Evolutionary conservation across 495 filamentous ascomycete species (phyloP).

Genomic region (Letharia columbiana): DNA sequence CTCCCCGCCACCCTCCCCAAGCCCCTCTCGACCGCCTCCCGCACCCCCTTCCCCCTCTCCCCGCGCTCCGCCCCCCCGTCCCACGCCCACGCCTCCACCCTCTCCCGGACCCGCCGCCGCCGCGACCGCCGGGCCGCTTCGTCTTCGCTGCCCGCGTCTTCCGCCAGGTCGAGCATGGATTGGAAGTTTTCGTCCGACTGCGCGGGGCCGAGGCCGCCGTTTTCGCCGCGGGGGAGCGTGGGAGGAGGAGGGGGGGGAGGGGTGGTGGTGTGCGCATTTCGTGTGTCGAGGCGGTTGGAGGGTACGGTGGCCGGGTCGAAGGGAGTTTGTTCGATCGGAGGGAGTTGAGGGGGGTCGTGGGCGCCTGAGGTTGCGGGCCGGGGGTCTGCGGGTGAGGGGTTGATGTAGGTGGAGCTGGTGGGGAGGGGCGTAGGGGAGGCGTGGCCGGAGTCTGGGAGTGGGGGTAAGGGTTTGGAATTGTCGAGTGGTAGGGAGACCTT

Average conservation of each 20-base stretch:
- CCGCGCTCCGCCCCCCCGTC: neutral
- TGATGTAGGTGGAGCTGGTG: neutral
- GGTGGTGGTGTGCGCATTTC: neutral
- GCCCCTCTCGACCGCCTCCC: neutral
- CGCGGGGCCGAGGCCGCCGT: neutral
- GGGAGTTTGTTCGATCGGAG: neutral
- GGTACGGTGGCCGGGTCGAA: neutral
- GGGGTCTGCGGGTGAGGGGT: neutral
- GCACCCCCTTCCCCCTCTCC: neutral
- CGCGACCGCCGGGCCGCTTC: neutral
- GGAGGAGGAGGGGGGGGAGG: neutral
- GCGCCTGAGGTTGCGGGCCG: neutral
- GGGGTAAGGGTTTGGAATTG: neutral
- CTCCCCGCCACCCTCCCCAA: neutral
- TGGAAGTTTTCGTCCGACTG: conserved; percentile 7
- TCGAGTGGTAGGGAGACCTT: neutral
- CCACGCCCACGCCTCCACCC: neutral
- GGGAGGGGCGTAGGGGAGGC: neutral
- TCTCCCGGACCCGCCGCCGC: neutral
- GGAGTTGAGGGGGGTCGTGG: conserved; percentile 6
- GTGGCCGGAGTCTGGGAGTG: neutral
- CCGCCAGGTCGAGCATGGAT: neutral
- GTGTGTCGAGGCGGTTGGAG: neutral
- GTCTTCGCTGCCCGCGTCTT: neutral
- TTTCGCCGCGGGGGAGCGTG: no score